Percentiles rank a stretch among this genome's conserved stretches.
phyloP scores from a whole-genome alignment of 1,139 yeast species.

The Diutina catenulata region DNA sequence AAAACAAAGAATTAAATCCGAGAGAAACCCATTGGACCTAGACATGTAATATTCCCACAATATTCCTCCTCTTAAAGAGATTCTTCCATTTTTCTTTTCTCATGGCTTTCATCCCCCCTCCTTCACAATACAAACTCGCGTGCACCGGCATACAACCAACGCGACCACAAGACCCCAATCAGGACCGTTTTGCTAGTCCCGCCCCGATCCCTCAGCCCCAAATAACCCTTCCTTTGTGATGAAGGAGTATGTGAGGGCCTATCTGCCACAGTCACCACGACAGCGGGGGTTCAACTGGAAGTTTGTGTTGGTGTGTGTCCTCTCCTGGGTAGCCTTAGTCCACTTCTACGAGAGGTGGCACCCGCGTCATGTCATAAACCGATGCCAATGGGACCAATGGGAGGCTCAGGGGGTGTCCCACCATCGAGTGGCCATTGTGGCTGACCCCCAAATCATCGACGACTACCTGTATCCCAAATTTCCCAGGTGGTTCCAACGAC shows the following conservation, averaged over 20 bases:
- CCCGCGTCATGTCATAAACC: slow-evolving; percentile 34
- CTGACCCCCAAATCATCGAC: slow-evolving; percentile 92
- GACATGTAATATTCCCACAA: no score
- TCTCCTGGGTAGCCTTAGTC: slow-evolving; percentile 18
- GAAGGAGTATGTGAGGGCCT: slow-evolving; percentile 2
- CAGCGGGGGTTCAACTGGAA: neutral
- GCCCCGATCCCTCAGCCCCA: no score
- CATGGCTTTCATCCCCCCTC: no score
- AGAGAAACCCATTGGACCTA: no score
- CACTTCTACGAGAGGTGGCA: slow-evolving; percentile 52
- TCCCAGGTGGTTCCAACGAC: slow-evolving; percentile 30
- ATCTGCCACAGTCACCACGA: neutral
- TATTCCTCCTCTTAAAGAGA: no score
- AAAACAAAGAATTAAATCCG: no score
- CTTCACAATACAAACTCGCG: no score
- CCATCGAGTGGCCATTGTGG: slow-evolving; percentile 60
- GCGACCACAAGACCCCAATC: no score
- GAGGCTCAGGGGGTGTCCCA: slow-evolving; percentile 29
- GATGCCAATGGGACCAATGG: slow-evolving; percentile 59
- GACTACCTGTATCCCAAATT: slow-evolving; percentile 57
- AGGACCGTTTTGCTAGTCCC: no score
- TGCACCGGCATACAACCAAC: no score
- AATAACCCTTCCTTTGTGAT: no score
- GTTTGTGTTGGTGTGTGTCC: neutral
- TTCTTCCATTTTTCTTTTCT: no score